Base-by-base conservation (phyloP, 306 rosid species). In the Senna tora region DNA sequence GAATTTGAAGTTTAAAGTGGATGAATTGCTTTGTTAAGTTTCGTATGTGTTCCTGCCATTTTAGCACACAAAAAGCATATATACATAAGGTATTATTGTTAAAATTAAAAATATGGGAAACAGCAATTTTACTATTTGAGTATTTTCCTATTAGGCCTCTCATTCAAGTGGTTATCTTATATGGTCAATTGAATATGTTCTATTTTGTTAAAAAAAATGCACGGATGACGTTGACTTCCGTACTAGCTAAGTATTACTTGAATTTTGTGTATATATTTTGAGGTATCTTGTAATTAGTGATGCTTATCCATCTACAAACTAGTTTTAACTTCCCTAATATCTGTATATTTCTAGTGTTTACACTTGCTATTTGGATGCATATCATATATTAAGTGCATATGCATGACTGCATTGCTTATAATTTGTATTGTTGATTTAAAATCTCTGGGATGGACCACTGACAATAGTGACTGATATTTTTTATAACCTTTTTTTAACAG, bases 401-500 rank as follows among this genome's bases (percentile, higher is more conserved):
- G 65, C 61, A 19, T 28, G 43, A 30, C 72, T 8, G 14, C 41
- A 11, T 19, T 81, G 32, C 36, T 70, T 16, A 13, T 43, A 45
- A 42, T 64, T 64, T 77, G 15, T 53, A 33, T 32, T 79, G 38
- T 47, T 51, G 22, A 14, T 17, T 45, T 30, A 53, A 41, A 21
- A 25, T 51, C 51, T 46, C 32, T 73, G 42, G 6, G 22, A 46
- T 10, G 41, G 9, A 13, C 51, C 43, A 58, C 3, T 54, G 21
- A 38, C 70, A 13, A 20, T 15, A 54, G 68, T 56, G 39, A 50
- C 76, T 81, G 68, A 81, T 70, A 61, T 78, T 47, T 49, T 63
- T 67, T 71, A 50, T 79, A 13, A 41, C 72, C 81, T 49, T 59
- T 16, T n/a, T 71, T 64, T 77, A 41, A 41, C 94, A 94, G 99